Evolutionary conservation across 495 filamentous ascomycete species (phyloP), one percentile per base, ranked within the genome.

Genomic region (Chaetomium tenue): DNA sequence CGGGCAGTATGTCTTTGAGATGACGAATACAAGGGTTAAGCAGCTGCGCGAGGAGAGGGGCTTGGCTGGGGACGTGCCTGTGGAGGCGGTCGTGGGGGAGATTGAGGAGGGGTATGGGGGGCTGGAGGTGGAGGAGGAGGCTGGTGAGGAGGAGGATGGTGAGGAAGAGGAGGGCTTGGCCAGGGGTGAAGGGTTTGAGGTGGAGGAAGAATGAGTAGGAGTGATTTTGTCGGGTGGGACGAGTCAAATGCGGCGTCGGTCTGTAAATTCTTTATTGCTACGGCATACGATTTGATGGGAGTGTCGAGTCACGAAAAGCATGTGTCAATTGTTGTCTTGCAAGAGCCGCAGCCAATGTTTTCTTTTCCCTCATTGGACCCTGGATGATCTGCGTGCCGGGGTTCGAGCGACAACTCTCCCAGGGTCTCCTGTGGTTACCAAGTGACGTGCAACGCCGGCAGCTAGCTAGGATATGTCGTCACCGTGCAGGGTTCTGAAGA

Each of bases 1-100:
- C 42, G 95, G 94, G 6, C 90, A 97, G 77, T 98, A 97, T 77
- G 94, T 98, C 25, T 96, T 87, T 77, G 91, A 98, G 78, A 98
- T 98, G 91, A 93, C 93, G 15, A 82, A 88, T 68, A 90, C 92
- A 23, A 94, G 90, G 74, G 77, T 97, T 8, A 74, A 79, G 71
- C 77, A 83, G 71, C 59, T 84, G 55, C 72, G 76, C 46, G 77
- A 71, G 39, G 77, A 82, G 65, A 69, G 77, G 52, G 76, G 76
- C 12, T 63, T 81, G 46, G 62, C 66, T 0, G 77, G 66, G 46
- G 61, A 54, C 11, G 70, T 64, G 15, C 57, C 70, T 5, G 61
- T 60, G 16, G 74, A 73, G 75, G 83, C 83, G 69, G 80, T 67
- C 70, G 74, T 72, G 20, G 72, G 67, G 15, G 67, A 71, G 26